Conservation (phyloP, 2,329 filamentous ascomycete species). For the Ophiostoma sp. region DNA sequence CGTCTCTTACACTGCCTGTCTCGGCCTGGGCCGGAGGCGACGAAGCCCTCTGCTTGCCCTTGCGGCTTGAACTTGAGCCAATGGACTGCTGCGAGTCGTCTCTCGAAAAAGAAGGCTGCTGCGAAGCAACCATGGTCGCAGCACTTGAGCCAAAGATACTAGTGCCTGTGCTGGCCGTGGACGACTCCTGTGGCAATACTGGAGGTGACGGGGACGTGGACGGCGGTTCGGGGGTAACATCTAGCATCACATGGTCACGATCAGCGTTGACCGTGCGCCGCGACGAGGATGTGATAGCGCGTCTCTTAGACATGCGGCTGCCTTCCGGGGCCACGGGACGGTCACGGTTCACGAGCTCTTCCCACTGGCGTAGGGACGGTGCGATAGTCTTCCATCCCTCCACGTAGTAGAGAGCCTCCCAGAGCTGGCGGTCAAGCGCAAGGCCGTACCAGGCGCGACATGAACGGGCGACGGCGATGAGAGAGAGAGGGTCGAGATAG, state of each 20-base stretch:
- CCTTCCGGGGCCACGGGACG: conserved; percentile 41
- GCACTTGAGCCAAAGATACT: conserved; percentile 14
- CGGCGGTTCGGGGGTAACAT: conserved; percentile 27
- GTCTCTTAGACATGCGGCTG: conserved; percentile 49
- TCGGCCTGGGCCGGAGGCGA: background rate
- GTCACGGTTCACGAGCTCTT: conserved; percentile 51
- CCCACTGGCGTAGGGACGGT: conserved; percentile 60
- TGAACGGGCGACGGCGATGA: conserved; percentile 71
- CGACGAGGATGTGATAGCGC: conserved; percentile 42
- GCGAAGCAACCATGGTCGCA: conserved; percentile 5
- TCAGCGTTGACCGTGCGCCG: conserved; percentile 36
- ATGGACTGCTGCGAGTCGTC: background rate
- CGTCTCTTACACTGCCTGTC: background rate
- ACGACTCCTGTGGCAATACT: background rate
- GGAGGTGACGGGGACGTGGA: background rate
- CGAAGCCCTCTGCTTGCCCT: conserved; percentile 37
- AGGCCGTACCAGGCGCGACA: conserved; percentile 78
- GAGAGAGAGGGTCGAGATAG: conserved; percentile 73
- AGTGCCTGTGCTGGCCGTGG: background rate
- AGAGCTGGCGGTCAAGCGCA: conserved; percentile 76
- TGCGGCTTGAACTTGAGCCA: conserved; percentile 23
- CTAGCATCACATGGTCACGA: conserved; percentile 42
- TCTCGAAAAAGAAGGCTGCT: conserved; percentile 11
- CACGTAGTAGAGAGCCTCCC: conserved; percentile 73
- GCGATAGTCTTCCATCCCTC: conserved; percentile 79